Base-by-base conservation (phyloP, 2,329 filamentous ascomycete genomes). In the Colletotrichum salicis region DNA sequence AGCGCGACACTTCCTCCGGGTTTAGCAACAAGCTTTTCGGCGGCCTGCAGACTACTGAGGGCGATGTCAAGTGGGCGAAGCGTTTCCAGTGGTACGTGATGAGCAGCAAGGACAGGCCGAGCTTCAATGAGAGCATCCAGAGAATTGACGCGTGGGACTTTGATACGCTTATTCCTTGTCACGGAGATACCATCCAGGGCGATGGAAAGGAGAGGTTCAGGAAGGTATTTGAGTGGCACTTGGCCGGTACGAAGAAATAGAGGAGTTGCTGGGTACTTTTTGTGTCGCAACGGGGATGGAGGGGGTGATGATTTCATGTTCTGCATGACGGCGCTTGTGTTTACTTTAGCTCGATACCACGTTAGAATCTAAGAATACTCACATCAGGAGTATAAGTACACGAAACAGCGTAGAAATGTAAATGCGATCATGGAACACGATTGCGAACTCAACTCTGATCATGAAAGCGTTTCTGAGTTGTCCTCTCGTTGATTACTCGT, bases 111-210 rank as follows among this genome's bases (percentile, higher is more conserved):
- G 89, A 98, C 81, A 86, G 93, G 35, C 75, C 82, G 5, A 91
- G 89, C 15, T 97, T 95, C 81, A 91, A 91, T 74, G 86, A 90
- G 73, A 95, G 92, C 76, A 84, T 94, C 52, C 84, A 82, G 75
- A 87, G 87, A 72, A 96, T 98, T 74, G 86, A 90, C 64, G 80
- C 82, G 66, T 99, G 96, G 96, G 92, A 96, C 70, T 97, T 98
- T 79, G 89, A 92, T 74, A 91, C 91, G 51, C 86, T 98, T 62
- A 91, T 99, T 71, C 95, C 96, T 0, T 98, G 96, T 80, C 96
- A 99, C 82, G 96, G 96, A 10, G 96, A 99, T 83, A 91, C 93
- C 19, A 91, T 98, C 75, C 92, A 96, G 80, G 86, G 84, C 2
- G 81, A 85, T 73, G 95, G 89, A 11, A 97, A 97, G 86, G 88